phyloP scores from a whole-genome alignment of 805 yeast genomes.

The Teunomyces panamensis region DNA sequence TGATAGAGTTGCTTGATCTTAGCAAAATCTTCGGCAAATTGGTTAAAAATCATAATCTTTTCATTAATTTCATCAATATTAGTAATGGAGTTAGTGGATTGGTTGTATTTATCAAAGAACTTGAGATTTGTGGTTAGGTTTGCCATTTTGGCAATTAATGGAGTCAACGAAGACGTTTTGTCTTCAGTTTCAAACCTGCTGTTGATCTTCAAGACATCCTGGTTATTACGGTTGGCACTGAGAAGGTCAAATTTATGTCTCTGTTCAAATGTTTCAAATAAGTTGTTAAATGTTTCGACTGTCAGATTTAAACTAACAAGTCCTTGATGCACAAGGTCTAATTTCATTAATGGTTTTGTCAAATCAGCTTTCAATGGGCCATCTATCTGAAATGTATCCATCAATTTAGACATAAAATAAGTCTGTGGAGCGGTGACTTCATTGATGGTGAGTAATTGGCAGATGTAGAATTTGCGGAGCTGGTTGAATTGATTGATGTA shows the following conservation, averaged over 20 bases:
- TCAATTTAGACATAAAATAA: constrained; percentile 30
- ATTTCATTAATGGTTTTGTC: constrained; percentile 13
- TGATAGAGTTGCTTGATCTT: constrained; percentile 29
- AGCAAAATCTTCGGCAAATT: constrained; percentile 32
- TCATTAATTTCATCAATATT: constrained; percentile 34
- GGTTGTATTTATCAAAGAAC: constrained; percentile 37
- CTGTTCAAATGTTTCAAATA: constrained; percentile 27
- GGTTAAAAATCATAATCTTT: constrained; percentile 33
- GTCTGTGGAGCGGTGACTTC: constrained; percentile 23
- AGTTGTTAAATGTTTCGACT: constrained; percentile 17
- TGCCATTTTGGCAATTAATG: constrained; percentile 29
- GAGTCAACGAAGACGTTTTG: neutral
- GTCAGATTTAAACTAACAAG: constrained; percentile 23
- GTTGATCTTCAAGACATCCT: constrained; percentile 14
- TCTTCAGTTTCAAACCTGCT: neutral
- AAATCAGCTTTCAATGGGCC: neutral
- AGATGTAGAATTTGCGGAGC: constrained; percentile 34
- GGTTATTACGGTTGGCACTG: constrained; percentile 10
- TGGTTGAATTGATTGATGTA: constrained; percentile 30
- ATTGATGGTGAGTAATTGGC: constrained; percentile 37
- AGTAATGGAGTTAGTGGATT: constrained; percentile 21
- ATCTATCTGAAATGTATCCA: constrained; percentile 15
- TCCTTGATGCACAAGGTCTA: constrained; percentile 15
- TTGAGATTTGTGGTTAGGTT: constrained; percentile 33
- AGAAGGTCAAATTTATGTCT: neutral